These are phyloP conservation scores for Rhizopogon roseolus DNA, from an alignment of 768 basidiomycete genomes.

Conservation along the genomic window DNA sequence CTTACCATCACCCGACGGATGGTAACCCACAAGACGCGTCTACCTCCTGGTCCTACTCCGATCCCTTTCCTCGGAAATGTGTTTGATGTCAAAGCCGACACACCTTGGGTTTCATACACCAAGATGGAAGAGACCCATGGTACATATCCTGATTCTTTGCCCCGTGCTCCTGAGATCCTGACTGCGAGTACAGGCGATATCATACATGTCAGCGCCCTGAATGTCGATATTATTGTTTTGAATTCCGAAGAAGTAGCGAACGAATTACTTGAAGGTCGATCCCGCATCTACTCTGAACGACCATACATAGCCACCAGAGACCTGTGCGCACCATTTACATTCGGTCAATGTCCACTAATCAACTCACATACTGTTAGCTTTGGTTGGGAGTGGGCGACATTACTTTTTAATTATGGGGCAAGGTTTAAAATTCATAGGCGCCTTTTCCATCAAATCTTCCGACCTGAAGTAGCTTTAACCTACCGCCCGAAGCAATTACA, in stretches of 20 bases:
- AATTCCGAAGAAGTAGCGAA: too few relatives aligned
- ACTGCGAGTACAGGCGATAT: too few relatives aligned
- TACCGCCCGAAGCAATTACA: constrained; percentile 2
- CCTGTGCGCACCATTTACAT: too few relatives aligned
- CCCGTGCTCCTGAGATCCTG: too few relatives aligned
- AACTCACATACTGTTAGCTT: constrained; percentile 8
- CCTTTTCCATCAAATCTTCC: background rate
- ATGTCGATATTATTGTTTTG: too few relatives aligned
- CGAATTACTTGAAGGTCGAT: too few relatives aligned
- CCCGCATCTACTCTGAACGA: too few relatives aligned
- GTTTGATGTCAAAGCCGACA: constrained; percentile 30
- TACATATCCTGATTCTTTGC: too few relatives aligned
- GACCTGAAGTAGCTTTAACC: background rate
- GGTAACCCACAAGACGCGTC: constrained; percentile 15
- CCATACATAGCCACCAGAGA: too few relatives aligned
- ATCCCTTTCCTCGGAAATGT: constrained; percentile 38
- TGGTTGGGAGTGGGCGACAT: constrained; percentile 12
- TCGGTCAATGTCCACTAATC: too few relatives aligned
- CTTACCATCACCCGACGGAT: too few relatives aligned
- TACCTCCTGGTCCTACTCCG: constrained; percentile 51
- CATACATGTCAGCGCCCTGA: too few relatives aligned
- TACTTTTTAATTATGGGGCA: constrained; percentile 1
- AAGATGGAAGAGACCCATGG: background rate
- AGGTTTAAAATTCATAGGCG: background rate
- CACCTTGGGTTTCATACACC: constrained; percentile 31